Percentiles rank a stretch among this genome's conserved stretches.
Conservation (phyloP, 768 basidiomycete species). For the Tulasnella sp. region DNA sequence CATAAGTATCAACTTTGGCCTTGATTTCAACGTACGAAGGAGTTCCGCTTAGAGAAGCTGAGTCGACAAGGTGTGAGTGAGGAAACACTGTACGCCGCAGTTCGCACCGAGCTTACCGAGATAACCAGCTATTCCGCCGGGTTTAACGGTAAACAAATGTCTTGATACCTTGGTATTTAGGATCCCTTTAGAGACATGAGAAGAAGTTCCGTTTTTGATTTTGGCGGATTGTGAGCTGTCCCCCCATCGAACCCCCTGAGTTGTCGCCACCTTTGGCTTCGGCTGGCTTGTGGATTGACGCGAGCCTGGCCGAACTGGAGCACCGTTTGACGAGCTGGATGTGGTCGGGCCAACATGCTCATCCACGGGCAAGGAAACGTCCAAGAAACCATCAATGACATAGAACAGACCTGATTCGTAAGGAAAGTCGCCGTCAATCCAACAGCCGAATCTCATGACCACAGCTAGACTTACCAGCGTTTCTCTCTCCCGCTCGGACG, state of each 20-base stretch:
- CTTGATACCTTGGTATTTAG: constrained; percentile 33
- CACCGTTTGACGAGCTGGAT: neutral
- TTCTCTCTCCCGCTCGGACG: constrained; percentile 81
- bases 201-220: neutral
- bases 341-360: constrained; percentile 17
- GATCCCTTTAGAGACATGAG: neutral
- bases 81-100: neutral
- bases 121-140: constrained; percentile 96
- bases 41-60: constrained; percentile 83
- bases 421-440: neutral
- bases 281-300: neutral
- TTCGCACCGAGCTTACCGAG: constrained; percentile 45
- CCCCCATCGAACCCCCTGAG: neutral
- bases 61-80: neutral
- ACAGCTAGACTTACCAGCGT: constrained; percentile 52
- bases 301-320: neutral
- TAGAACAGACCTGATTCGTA: constrained; percentile 64
- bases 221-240: neutral
- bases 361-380: constrained; percentile 68
- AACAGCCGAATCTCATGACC: neutral
- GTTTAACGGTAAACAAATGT: constrained; percentile 87
- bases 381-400: constrained; percentile 92
- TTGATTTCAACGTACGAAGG: constrained; percentile 94
- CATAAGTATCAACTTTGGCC: constrained; percentile 97
- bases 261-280: neutral